A percentile compares a stretch with the other conserved stretches of the same genome.
Evolutionary conservation across 225 moss, liverwort and hornwort genomes (phyloP).

Genomic region (Ulota crispa): DNA sequence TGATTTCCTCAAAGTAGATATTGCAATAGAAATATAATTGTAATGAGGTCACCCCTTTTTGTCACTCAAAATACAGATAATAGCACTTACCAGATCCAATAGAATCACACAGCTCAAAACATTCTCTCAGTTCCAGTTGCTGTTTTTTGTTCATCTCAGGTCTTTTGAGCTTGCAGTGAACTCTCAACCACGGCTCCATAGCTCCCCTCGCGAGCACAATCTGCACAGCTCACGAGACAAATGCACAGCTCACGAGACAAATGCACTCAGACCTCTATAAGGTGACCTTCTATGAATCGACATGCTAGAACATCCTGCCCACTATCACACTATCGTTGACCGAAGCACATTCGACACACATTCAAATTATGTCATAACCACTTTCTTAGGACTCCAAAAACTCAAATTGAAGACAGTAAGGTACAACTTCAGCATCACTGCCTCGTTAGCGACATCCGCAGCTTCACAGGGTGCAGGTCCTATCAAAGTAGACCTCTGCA

Average conservation of each 20-base stretch:
- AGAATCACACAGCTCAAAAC: slow-evolving; percentile 76
- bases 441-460: neutral
- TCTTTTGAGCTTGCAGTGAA: slow-evolving; percentile 72
- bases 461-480: neutral
- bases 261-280: neutral
- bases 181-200: slow-evolving; percentile 60
- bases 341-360: neutral
- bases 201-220: slow-evolving; percentile 61
- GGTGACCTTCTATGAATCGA: neutral
- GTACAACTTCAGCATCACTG: neutral
- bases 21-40: neutral
- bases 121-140: slow-evolving; percentile 72
- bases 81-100: slow-evolving; percentile 56
- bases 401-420: neutral
- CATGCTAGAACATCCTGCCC: neutral
- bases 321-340: neutral
- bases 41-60: neutral
- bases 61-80: neutral
- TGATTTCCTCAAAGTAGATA: neutral
- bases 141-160: slow-evolving; percentile 79
- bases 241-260: neutral
- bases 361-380: neutral
- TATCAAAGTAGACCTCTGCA: neutral
- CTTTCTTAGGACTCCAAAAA: neutral
- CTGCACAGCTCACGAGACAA: slow-evolving; percentile 27